Evolutionary conservation across 2,329 filamentous ascomycete genomes (phyloP).

Genomic region (Malbranchea cinnamomea): DNA sequence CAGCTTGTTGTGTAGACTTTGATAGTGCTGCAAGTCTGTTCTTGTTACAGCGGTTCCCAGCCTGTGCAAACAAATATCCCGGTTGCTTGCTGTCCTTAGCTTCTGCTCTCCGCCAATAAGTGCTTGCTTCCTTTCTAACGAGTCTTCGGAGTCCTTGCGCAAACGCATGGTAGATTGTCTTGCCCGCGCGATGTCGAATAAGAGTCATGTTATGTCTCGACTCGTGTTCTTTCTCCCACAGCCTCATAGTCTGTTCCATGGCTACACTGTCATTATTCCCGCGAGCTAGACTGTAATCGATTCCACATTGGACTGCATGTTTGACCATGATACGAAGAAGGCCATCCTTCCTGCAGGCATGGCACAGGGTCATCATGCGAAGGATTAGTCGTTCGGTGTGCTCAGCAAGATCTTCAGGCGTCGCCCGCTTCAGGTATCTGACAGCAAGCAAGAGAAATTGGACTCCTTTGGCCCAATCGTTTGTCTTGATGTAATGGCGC

Average conservation of each 20-base stretch:
- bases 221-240: too few species aligned
- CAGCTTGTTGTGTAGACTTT: too few species aligned
- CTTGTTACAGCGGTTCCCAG: too few species aligned
- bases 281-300: conserved; percentile 16
- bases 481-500: conserved; percentile 21
- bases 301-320: conserved; percentile 23
- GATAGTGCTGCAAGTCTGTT: too few species aligned
- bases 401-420: conserved; percentile 6
- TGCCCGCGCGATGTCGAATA: too few species aligned
- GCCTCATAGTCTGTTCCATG: conserved; percentile 8
- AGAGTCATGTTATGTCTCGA: too few species aligned
- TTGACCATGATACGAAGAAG: conserved; percentile 19
- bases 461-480: conserved; percentile 23
- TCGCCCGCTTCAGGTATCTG: conserved; percentile 19
- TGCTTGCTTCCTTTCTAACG: conserved; percentile 9
- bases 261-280: too few species aligned
- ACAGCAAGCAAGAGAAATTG: conserved; percentile 20
- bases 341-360: conserved; percentile 18
- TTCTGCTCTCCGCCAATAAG: background rate
- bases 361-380: conserved; percentile 26
- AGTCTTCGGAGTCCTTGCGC: conserved; percentile 16
- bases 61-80: too few species aligned
- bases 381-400: conserved; percentile 23
- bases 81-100: background rate
- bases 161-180: conserved; percentile 21